phyloP scores from a whole-genome alignment of 345 rosid genomes.

The Crucihimalaya himalaica region DNA sequence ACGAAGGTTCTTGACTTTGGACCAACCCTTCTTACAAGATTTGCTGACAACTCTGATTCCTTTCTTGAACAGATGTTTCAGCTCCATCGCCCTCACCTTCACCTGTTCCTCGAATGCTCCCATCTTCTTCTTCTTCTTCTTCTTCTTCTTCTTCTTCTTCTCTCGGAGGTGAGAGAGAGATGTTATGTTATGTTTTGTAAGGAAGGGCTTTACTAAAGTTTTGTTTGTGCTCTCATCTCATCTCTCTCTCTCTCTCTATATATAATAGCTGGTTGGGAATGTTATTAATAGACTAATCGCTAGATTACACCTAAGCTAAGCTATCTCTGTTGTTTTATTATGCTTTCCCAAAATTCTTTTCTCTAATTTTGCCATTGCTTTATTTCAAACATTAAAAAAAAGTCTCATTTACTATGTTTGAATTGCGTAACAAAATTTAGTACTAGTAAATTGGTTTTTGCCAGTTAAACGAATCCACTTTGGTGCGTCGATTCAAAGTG shows the following conservation, averaged over 20 bases:
- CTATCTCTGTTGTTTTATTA: slow-evolving; percentile 24
- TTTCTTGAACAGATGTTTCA: slow-evolving; percentile 61
- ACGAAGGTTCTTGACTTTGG: slow-evolving; percentile 72
- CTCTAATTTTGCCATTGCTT: slow-evolving; percentile 20
- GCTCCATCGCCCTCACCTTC: slow-evolving; percentile 74
- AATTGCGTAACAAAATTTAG: not conserved
- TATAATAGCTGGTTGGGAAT: slow-evolving; percentile 24
- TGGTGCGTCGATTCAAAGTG: not conserved
- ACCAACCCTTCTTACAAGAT: slow-evolving; percentile 91
- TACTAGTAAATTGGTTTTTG: not conserved
- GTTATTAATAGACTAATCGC: slow-evolving; percentile 22
- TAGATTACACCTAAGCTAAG: slow-evolving; percentile 23
- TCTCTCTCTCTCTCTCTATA: not conserved
- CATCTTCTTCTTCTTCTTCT: slow-evolving; percentile 41
- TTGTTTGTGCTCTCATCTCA: not conserved
- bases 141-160: not conserved
- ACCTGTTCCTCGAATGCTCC: slow-evolving; percentile 78
- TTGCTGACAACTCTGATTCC: slow-evolving; percentile 73
- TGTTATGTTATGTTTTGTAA: not conserved
- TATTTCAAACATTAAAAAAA: not conserved
- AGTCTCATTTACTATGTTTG: not conserved
- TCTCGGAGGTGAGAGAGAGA: not conserved
- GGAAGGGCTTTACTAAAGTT: not conserved
- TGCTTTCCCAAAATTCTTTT: not conserved
- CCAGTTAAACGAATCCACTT: not conserved